phyloP scores from a whole-genome alignment of 805 yeast genomes.

The Ogataea thermomethanolica region DNA sequence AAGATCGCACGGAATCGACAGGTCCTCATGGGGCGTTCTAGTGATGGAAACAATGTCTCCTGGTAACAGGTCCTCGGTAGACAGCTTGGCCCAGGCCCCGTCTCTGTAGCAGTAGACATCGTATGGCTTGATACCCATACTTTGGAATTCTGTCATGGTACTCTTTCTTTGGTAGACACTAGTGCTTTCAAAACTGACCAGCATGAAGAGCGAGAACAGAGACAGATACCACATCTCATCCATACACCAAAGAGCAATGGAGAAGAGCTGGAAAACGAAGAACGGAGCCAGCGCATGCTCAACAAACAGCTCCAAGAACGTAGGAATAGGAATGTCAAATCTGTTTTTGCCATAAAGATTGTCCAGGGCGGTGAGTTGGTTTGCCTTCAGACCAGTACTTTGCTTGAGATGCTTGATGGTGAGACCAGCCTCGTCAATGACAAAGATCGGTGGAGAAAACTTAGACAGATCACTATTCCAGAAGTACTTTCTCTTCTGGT shows the following conservation, averaged over 20 bases:
- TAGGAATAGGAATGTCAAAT: constrained; percentile 94
- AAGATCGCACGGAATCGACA: constrained; percentile 93
- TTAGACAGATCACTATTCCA: constrained; percentile 49
- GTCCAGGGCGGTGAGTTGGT: constrained; percentile 34
- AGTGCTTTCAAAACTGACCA: constrained; percentile 88
- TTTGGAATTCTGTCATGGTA: constrained; percentile 91
- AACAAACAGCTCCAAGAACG: constrained; percentile 83
- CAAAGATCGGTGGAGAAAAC: constrained; percentile 81
- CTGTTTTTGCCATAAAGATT: constrained; percentile 79
- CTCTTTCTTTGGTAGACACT: constrained; percentile 94
- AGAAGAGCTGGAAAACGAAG: constrained; percentile 93
- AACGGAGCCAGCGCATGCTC: constrained; percentile 99
- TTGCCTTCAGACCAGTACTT: constrained; percentile 32
- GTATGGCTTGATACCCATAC: constrained; percentile 96
- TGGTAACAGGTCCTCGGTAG: constrained; percentile 78
- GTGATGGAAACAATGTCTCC: constrained; percentile 86
- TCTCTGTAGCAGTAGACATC: constrained; percentile 69
- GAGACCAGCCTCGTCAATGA: constrained; percentile 64
- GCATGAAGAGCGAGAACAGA: constrained; percentile 85
- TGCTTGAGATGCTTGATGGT: constrained; percentile 53
- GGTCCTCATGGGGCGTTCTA: constrained; percentile 80
- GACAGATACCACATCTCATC: constrained; percentile 98
- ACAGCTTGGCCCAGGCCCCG: constrained; percentile 61
- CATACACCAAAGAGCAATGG: constrained; percentile 92
- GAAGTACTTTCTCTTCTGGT: constrained; percentile 89